Percentiles rank a stretch among this genome's conserved stretches.
These are phyloP conservation scores for Podaxis sp. DNA, from an alignment of 768 basidiomycete species.

Conservation along the genomic window DNA sequence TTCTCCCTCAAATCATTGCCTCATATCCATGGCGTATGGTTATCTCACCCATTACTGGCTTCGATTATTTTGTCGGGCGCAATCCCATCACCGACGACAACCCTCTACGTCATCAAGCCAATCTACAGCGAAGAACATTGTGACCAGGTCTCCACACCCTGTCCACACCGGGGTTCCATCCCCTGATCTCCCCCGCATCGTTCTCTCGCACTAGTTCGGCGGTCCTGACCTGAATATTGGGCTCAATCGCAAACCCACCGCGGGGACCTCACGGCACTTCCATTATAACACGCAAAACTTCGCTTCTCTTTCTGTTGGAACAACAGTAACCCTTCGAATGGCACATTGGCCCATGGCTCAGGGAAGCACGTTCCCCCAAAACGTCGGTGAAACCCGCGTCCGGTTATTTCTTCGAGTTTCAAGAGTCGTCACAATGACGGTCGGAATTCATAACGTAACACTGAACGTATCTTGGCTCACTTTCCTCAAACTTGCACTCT, in stretches of 20 bases:
- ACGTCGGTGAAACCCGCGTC: not conserved
- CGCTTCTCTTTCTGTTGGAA: conserved; percentile 7
- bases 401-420: not conserved
- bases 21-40: not conserved
- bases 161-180: not conserved
- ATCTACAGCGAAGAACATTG: not conserved
- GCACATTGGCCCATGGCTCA: not conserved
- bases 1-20: not conserved
- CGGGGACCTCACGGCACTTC: not conserved
- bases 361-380: not conserved
- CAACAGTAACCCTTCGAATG: not conserved
- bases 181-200: not conserved
- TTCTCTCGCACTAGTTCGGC: not conserved
- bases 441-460: not conserved
- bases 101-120: conserved; percentile 5
- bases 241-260: no score
- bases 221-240: no score
- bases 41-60: not conserved
- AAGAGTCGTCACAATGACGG: not conserved
- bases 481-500: not conserved
- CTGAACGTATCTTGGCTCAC: not conserved
- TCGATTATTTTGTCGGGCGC: not conserved
- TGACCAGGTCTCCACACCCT: not conserved
- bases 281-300: not conserved
- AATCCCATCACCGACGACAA: not conserved